Conservation (phyloP, 2,329 filamentous ascomycete genomes). For the Rasamsonia emersonii region DNA sequence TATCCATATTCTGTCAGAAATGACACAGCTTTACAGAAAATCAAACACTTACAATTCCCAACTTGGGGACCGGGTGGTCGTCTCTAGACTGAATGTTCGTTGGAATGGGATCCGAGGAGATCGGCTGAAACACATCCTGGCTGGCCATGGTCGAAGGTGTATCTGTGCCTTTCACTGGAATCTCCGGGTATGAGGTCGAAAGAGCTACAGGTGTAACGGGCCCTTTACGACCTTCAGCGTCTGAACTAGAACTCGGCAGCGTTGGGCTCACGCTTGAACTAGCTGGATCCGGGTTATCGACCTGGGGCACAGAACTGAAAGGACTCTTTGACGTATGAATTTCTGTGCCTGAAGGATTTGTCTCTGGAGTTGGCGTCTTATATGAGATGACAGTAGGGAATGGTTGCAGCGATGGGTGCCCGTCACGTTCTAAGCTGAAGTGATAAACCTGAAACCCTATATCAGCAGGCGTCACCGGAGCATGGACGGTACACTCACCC, state of each 20-base stretch:
- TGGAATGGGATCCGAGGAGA: conserved; percentile 31
- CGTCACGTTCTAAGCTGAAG: conserved; percentile 12
- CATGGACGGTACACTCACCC: conserved; percentile 26
- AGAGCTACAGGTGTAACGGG: not conserved
- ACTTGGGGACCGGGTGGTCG: conserved; percentile 35
- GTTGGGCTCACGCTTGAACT: not conserved
- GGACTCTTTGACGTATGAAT: not conserved
- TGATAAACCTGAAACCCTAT: conserved; percentile 1
- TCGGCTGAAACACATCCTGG: conserved; percentile 36
- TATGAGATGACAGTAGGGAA: conserved; percentile 14
- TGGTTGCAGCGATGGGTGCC: conserved; percentile 19
- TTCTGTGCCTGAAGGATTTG: not conserved
- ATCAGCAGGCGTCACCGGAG: too few relatives aligned
- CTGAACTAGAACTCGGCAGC: not conserved
- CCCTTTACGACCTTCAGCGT: not conserved
- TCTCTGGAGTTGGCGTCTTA: not conserved
- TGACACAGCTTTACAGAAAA: not conserved
- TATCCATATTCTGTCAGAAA: conserved; percentile 12
- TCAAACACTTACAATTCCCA: conserved; percentile 27
- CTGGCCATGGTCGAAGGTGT: conserved; percentile 18
- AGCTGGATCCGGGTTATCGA: not conserved
- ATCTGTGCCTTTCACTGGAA: not conserved
- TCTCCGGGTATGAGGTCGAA: not conserved
- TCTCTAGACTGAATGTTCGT: conserved; percentile 27
- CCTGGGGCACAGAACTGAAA: not conserved